Evolutionary conservation across 192 early-diverging fungal genomes (phyloP).

Genomic region (Oehlia diaphana): DNA sequence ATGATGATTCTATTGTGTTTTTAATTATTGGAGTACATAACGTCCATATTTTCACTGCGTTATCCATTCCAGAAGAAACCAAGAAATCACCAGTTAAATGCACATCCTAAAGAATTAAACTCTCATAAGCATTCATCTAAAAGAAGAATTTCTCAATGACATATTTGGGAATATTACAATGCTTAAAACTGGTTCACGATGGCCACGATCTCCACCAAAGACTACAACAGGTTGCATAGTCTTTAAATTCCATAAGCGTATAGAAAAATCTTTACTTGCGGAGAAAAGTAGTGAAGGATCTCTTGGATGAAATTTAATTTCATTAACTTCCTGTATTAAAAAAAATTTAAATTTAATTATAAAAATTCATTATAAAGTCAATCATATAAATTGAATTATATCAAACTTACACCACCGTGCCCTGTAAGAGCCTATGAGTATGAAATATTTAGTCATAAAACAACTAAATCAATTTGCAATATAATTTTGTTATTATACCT

Average conservation of each 20-base stretch:
- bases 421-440: conserved; percentile 18
- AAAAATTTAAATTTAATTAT: background rate
- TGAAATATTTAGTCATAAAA: background rate
- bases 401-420: conserved; percentile 27
- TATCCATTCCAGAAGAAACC: conserved; percentile 28
- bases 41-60: conserved; percentile 30
- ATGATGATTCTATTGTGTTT: conserved; percentile 15
- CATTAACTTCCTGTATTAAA: conserved; percentile 25
- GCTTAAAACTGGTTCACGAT: conserved; percentile 27
- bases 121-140: background rate
- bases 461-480: background rate
- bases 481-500: background rate
- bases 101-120: conserved; percentile 18
- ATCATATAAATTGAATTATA: background rate
- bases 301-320: conserved; percentile 25
- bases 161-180: conserved; percentile 15
- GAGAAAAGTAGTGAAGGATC: conserved; percentile 13
- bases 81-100: conserved; percentile 27
- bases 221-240: background rate
- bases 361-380: background rate
- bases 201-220: conserved; percentile 28
- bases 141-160: background rate
- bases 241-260: conserved; percentile 26
- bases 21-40: conserved; percentile 20
- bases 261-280: conserved; percentile 28